Percentiles rank a stretch among this genome's conserved stretches.
These are phyloP conservation scores for Xerocomus nothofagi DNA, from an alignment of 1,284 basidiomycete species.

Conservation along the genomic window DNA sequence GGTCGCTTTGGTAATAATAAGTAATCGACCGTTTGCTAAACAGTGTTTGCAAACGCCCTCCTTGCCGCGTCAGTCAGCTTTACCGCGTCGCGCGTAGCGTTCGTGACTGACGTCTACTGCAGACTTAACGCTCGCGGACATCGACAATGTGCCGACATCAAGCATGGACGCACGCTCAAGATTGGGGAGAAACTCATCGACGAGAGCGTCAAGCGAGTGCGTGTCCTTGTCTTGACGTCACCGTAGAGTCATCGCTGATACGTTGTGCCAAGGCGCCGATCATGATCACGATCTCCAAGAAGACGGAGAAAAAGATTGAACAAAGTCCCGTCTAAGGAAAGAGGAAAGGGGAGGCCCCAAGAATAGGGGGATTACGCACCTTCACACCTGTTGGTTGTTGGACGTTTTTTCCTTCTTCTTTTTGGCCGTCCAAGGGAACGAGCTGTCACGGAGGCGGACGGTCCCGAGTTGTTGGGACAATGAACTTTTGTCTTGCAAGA, in stretches of 20 bases:
- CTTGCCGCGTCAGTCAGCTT: slow-evolving; percentile 19
- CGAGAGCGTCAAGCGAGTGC: slow-evolving; percentile 5
- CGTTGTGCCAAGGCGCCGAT: slow-evolving; percentile 18
- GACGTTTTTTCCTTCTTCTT: too few species aligned
- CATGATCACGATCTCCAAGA: slow-evolving; percentile 20
- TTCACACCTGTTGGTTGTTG: too few species aligned
- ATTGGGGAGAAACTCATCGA: slow-evolving; percentile 14
- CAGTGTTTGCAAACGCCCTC: slow-evolving; percentile 24
- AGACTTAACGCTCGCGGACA: slow-evolving; percentile 18
- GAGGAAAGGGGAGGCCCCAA: too few species aligned
- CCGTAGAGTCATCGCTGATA: not conserved
- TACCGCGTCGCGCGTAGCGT: not conserved
- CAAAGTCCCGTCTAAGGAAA: slow-evolving; percentile 8
- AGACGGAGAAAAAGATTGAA: slow-evolving; percentile 13
- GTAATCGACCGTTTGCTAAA: too few species aligned
- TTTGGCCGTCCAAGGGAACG: not conserved
- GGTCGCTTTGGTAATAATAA: not conserved
- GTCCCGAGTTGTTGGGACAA: not conserved
- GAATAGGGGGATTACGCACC: too few species aligned
- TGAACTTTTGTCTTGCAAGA: not conserved
- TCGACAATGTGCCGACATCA: slow-evolving; percentile 15
- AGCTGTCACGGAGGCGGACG: not conserved
- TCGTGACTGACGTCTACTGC: slow-evolving; percentile 6
- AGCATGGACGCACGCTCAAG: slow-evolving; percentile 13
- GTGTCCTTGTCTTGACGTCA: not conserved